These are phyloP conservation scores for Periconia macrospinosa DNA, from an alignment of 2,329 filamentous ascomycete species.

Conservation along the genomic window DNA sequence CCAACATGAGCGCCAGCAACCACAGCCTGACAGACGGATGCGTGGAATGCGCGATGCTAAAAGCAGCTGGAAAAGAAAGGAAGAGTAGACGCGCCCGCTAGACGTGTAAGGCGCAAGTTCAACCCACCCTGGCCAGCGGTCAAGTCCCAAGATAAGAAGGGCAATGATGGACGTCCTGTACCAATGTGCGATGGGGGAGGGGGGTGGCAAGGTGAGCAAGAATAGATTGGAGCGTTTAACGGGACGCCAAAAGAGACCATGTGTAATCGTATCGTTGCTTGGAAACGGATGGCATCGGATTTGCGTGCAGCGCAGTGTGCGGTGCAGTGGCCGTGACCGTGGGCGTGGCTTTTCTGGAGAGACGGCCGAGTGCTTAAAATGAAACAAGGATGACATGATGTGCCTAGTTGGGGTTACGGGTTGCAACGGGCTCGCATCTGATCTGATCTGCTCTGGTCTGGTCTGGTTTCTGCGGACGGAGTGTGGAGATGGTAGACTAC, in stretches of 20 bases:
- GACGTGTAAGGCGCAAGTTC: conserved; percentile 1
- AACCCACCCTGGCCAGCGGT: background rate
- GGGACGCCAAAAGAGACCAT: too few relatives aligned
- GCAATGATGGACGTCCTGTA: too few relatives aligned
- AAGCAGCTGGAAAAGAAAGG: conserved; percentile 12
- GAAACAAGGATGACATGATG: background rate
- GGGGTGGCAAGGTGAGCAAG: too few relatives aligned
- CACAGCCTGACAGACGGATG: background rate
- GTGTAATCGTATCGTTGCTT: too few relatives aligned
- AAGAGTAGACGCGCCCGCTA: conserved; percentile 40
- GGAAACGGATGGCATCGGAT: too few relatives aligned
- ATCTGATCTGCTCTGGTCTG: background rate
- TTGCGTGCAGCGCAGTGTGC: too few relatives aligned
- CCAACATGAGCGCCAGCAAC: conserved; percentile 13
- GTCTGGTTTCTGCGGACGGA: background rate
- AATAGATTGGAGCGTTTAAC: too few relatives aligned
- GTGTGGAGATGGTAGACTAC: conserved; percentile 6
- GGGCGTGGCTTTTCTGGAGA: background rate
- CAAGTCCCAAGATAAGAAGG: too few relatives aligned
- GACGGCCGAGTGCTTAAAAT: background rate
- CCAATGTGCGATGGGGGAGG: too few relatives aligned
- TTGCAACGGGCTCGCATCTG: conserved; percentile 3
- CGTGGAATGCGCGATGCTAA: conserved; percentile 9
- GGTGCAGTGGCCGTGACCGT: too few relatives aligned
- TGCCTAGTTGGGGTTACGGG: background rate